Evolutionary conservation across 257 asterid species (phyloP), one percentile per base, ranked within the genome.

Genomic region (Fraxinus americana): DNA sequence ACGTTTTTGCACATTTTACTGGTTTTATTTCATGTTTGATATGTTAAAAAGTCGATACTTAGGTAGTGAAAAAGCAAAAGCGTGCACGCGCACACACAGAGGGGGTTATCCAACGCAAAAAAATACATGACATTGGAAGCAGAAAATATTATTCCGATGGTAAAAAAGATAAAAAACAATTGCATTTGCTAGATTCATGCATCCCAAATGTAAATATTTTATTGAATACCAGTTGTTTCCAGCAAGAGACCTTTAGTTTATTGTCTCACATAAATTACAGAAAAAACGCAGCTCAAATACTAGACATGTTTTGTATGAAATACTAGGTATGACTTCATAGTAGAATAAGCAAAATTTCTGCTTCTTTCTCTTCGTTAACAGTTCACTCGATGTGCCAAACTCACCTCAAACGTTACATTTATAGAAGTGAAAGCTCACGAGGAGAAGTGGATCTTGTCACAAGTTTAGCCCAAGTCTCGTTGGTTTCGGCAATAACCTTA

Each of bases 361-460:
- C 4, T 41, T 39, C 45, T 39, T 12, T 41, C 48, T 36, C 39
- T 36, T 5, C 41, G 10, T 36, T 5, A 36, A 36, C 41, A 7
- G 21, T 50, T n/a, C 67, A 8, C 32, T 10, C 0, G 35, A 32
- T 4, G 45, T 21, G 0, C 14, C 5, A 61, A 61, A 23, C 7
- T 3, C 17, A 0, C 68, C 30, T 2, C 34, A 63, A 63, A 63
- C 14, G 32, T 27, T 35, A 34, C 78, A 70, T 82, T 82, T 82
- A 96, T 77, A 89, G 89, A 43, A 96, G 98, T n/a, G 99, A 96
- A 27, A 96, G 97, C 77, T 96, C 97, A 29, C 99, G 97, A 52
- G 97, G 80, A 81, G 92, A 84, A 77, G 88, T 84, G 5, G 98
- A 90, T 85, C 99, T 86, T 74, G 93, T 92, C 82, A 96, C 98